phyloP scores from a whole-genome alignment of 768 basidiomycete genomes.

The Naganishia kalamii region DNA sequence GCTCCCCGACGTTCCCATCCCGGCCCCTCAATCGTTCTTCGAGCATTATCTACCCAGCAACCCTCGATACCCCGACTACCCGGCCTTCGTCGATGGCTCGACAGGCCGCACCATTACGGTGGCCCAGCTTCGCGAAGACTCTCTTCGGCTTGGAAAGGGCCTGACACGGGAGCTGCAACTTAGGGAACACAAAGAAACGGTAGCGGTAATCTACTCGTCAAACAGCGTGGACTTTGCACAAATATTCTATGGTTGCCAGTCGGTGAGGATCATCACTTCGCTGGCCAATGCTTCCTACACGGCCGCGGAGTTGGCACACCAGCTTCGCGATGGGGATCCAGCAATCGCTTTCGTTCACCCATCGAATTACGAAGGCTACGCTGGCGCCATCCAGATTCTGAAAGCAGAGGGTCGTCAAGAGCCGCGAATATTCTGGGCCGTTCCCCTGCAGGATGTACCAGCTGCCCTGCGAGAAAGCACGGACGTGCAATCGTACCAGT shows the following conservation, averaged over 20 bases:
- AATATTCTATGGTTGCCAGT: slow-evolving; percentile 49
- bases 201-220: slow-evolving; percentile 57
- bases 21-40: slow-evolving; percentile 2
- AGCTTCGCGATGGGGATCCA: slow-evolving; percentile 64
- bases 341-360: slow-evolving; percentile 61
- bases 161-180: slow-evolving; percentile 47
- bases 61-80: slow-evolving; percentile 13
- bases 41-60: slow-evolving; percentile 7
- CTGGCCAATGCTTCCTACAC: slow-evolving; percentile 70
- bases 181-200: slow-evolving; percentile 51
- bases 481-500: not conserved
- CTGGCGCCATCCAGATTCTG: not conserved
- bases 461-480: not conserved
- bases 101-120: slow-evolving; percentile 59
- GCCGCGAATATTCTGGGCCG: not conserved
- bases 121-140: slow-evolving; percentile 52
- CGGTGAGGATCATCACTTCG: slow-evolving; percentile 64
- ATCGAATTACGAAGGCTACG: slow-evolving; percentile 44
- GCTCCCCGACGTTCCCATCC: not conserved
- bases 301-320: slow-evolving; percentile 62
- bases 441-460: not conserved
- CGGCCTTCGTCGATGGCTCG: slow-evolving; percentile 62
- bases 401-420: not conserved
- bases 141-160: slow-evolving; percentile 60
- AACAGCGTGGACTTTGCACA: slow-evolving; percentile 61